A percentile compares a stretch with the other conserved stretches of the same genome.
These are phyloP conservation scores for Oryza coarctata DNA, from an alignment of 176 grass and related monocot species.

Conservation along the genomic window DNA sequence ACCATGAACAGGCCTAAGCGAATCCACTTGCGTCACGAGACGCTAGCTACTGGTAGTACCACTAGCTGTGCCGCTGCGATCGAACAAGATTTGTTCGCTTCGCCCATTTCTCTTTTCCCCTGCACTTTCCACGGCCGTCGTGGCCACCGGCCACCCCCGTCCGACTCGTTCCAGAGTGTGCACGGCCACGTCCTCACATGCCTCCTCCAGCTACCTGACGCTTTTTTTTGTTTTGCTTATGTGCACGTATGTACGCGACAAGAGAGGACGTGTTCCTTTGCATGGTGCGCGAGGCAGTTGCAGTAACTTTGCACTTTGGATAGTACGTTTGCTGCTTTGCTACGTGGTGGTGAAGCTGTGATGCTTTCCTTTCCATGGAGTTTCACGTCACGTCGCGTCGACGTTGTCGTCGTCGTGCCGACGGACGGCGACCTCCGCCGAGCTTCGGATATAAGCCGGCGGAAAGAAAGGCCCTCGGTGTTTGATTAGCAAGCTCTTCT, in stretches of 20 bases:
- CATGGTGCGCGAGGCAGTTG: neutral
- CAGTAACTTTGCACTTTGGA: neutral
- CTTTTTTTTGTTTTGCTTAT: neutral
- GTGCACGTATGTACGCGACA: neutral
- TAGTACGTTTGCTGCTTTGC: neutral
- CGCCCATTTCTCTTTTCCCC: neutral
- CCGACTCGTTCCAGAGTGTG: neutral
- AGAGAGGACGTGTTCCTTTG: neutral
- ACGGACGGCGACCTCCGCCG: neutral
- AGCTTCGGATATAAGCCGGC: neutral
- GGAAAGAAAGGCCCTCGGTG: neutral
- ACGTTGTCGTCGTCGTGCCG: neutral
- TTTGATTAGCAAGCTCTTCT: neutral
- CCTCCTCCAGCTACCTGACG: neutral
- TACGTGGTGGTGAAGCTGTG: neutral
- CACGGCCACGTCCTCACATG: neutral
- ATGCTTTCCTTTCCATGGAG: neutral
- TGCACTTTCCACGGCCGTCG: neutral
- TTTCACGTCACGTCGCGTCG: neutral
- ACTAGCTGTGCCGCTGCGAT: too few relatives aligned
- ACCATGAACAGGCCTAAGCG: too few relatives aligned
- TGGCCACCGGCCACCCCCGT: neutral
- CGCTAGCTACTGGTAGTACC: too few relatives aligned
- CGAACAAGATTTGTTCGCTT: neutral
- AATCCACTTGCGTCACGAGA: conserved; percentile 25